Evolutionary conservation across 768 basidiomycete genomes (phyloP).

Genomic region (Leccinum uliginosum): DNA sequence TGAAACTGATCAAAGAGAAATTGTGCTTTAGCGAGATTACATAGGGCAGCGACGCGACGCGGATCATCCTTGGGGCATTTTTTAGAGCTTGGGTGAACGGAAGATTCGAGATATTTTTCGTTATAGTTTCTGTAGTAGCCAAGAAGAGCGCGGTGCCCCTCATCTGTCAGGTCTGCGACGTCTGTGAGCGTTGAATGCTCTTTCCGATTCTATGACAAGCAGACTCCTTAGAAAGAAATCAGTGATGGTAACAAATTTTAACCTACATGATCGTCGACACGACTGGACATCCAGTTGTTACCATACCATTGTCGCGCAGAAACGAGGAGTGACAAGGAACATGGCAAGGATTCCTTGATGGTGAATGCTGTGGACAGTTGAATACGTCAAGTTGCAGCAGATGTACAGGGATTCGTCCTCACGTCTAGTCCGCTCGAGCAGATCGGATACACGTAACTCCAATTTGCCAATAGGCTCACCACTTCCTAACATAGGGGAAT

Average conservation of each 20-base stretch:
- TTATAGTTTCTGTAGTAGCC: background rate
- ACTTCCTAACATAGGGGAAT: background rate
- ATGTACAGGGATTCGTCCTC: background rate
- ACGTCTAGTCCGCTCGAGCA: background rate
- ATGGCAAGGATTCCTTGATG: background rate
- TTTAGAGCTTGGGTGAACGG: slow-evolving; percentile 2
- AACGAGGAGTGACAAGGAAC: background rate
- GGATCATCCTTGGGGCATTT: background rate
- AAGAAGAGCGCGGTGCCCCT: slow-evolving; percentile 2
- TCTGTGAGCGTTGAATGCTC: too few relatives aligned
- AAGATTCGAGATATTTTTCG: background rate
- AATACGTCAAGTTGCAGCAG: background rate
- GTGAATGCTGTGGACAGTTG: background rate
- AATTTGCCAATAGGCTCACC: background rate
- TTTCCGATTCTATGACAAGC: too few relatives aligned
- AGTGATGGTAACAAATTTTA: too few relatives aligned
- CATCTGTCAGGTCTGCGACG: too few relatives aligned
- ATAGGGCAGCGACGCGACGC: slow-evolving; percentile 1
- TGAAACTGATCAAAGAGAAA: too few relatives aligned
- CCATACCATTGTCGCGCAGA: background rate
- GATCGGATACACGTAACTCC: background rate
- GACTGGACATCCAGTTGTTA: background rate
- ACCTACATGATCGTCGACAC: too few relatives aligned
- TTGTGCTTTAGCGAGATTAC: background rate
- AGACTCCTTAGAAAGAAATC: too few relatives aligned